phyloP scores from a whole-genome alignment of 768 basidiomycete genomes.

The Lactarius evosmus region DNA sequence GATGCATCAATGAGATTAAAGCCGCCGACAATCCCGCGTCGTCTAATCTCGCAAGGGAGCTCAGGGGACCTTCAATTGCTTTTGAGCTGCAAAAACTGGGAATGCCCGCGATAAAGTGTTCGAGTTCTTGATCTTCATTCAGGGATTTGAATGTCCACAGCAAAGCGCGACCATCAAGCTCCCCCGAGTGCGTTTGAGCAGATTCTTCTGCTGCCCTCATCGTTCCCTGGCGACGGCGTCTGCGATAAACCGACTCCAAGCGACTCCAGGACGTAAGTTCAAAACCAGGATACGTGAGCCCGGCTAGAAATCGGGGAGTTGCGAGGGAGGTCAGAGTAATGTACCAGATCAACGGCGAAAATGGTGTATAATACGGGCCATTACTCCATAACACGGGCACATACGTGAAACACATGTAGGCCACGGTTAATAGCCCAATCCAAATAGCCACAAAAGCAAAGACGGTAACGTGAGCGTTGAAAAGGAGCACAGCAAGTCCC shows the following conservation, averaged over 20 bases:
- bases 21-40: neutral
- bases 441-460: neutral
- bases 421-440: neutral
- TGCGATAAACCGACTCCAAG: neutral
- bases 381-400: neutral
- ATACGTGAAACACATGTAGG: neutral
- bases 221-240: neutral
- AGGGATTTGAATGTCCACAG: neutral
- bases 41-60: neutral
- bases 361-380: neutral
- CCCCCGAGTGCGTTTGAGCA: neutral
- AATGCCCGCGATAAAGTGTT: neutral
- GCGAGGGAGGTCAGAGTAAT: neutral
- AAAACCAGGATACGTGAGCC: neutral
- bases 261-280: neutral
- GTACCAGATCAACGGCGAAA: neutral
- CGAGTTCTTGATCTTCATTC: conserved; percentile 1
- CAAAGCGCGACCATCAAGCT: neutral
- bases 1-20: neutral
- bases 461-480: neutral
- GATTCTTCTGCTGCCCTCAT: neutral
- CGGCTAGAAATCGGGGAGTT: neutral
- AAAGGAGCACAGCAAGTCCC: neutral
- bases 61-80: neutral
- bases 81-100: neutral